Evolutionary conservation across 139 green algal species (phyloP).

Genomic region (Dunaliella primolecta): DNA sequence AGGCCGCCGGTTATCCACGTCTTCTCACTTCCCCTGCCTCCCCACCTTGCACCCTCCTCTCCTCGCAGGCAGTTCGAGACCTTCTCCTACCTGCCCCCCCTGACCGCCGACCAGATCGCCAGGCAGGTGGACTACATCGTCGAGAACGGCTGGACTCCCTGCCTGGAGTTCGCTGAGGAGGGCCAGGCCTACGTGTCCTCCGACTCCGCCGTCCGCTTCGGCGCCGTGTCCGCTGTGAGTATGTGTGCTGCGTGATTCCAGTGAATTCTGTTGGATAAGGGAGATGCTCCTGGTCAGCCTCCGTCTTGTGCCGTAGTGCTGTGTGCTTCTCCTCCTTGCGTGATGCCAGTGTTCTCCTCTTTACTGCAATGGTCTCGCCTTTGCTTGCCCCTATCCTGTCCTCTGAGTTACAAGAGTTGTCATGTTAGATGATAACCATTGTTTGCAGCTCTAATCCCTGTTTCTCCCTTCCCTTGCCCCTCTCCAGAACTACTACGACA

Average conservation of each 20-base stretch:
- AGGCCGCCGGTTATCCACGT: no score
- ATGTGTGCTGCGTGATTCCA: not conserved
- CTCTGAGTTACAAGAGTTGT: no score
- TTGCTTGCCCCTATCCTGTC: no score
- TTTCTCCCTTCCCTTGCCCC: not conserved
- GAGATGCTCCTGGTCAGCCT: no score
- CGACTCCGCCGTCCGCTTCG: conserved; percentile 63
- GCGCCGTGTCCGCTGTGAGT: conserved; percentile 53
- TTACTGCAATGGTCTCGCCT: no score
- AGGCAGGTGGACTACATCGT: conserved; percentile 95
- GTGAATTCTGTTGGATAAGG: not conserved
- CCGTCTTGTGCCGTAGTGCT: no score
- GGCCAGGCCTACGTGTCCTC: conserved; percentile 70
- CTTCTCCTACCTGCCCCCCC: conserved; percentile 96
- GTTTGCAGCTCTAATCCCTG: no score
- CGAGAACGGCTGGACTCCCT: conserved; percentile 85
- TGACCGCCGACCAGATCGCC: conserved; percentile 87
- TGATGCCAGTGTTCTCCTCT: no score
- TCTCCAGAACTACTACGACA: conserved; percentile 80
- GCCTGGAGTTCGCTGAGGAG: conserved; percentile 90
- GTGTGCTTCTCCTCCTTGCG: no score
- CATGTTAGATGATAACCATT: no score
- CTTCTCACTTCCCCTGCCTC: not conserved
- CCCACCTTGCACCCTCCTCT: not conserved
- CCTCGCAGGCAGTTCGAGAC: conserved; percentile 93